Evolutionary conservation across 2,329 filamentous ascomycete species (phyloP).

Genomic region (Geoglossum cookeanum): DNA sequence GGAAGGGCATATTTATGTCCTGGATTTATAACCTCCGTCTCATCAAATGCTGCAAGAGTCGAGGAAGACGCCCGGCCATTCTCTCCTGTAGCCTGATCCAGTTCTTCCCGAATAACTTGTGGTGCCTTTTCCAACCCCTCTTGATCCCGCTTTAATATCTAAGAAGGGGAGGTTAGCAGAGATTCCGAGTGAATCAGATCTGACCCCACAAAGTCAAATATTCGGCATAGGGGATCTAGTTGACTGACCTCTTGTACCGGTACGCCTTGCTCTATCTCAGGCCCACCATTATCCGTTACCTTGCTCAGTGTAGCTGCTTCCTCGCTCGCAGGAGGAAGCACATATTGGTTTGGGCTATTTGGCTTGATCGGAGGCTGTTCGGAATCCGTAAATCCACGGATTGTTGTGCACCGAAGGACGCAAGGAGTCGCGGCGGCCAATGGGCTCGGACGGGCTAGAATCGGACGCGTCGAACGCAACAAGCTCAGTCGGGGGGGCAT

Average conservation of each 20-base stretch:
- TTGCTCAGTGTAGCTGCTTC: constrained; percentile 42
- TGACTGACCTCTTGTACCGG: constrained; percentile 42
- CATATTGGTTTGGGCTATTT: constrained; percentile 30
- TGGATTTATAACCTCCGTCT: constrained; percentile 11
- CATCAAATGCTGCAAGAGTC: background rate
- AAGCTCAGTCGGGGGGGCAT: constrained; percentile 22
- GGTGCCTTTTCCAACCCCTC: constrained; percentile 41
- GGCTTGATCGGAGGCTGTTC: background rate
- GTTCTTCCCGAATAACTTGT: constrained; percentile 41
- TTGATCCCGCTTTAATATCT: constrained; percentile 46
- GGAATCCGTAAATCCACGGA: background rate
- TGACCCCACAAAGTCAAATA: background rate
- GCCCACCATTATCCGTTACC: constrained; percentile 36
- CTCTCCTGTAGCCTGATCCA: constrained; percentile 20
- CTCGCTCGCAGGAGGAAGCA: constrained; percentile 41
- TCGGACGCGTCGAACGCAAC: constrained; percentile 14
- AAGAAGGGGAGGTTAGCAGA: background rate
- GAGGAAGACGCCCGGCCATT: constrained; percentile 14
- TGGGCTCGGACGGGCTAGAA: constrained; percentile 4
- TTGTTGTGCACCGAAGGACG: background rate
- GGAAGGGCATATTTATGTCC: constrained; percentile 70
- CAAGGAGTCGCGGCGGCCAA: background rate
- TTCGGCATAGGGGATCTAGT: constrained; percentile 1
- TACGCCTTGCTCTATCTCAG: constrained; percentile 45
- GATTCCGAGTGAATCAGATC: background rate